Base-by-base conservation (phyloP, 371 early-diverging fungal genomes). In the Actinomortierella ambigua region DNA sequence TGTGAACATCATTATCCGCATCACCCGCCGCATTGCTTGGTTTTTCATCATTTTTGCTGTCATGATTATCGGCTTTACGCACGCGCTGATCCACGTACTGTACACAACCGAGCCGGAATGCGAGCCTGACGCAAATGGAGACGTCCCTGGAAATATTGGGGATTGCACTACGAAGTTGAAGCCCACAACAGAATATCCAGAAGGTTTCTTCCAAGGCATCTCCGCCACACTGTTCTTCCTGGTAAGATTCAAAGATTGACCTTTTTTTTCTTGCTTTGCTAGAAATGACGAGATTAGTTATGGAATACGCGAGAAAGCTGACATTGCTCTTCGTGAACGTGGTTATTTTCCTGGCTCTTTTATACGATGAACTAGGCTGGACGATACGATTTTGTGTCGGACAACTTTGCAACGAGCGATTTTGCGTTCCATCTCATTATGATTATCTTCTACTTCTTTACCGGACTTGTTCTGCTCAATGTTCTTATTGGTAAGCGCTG, bases 361-460 rank as follows among this genome's bases (percentile, higher is more conserved):
- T 48, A n/a, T 14, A 42, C 18, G 23, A 48, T 24, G 1, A 3
- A 2, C 13, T 63, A 73, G 75, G 63, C 75, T 57, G 75, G 75
- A 39, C 52, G 67, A 49, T 73, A 63, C 27, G 75, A 73, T 34
- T 61, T 63, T 8, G 44, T 73, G 0, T 9, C 39, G 0, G 6
- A 17, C 1, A 39, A 57, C 2, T 51, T 73, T 20, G 39, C 46
- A 0, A 23, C 49, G 0, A 23, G 26, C 0, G 26, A 49, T 0
- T 15, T 26, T 9, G 53, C 67, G 24, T 73, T 73, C 61, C 67
- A 63, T 46, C 11, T 73, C 22, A 66, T 73, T 67, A 73, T 73
- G 75, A 54, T 66, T 27, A 53, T 73, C 43, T 73, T 63, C 55
- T 66, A 59, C 67, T 67, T 73, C 51, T 67, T 73, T 61, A 67